phyloP scores from a whole-genome alignment of 495 filamentous ascomycete species.

The Xylaria nigripes region DNA sequence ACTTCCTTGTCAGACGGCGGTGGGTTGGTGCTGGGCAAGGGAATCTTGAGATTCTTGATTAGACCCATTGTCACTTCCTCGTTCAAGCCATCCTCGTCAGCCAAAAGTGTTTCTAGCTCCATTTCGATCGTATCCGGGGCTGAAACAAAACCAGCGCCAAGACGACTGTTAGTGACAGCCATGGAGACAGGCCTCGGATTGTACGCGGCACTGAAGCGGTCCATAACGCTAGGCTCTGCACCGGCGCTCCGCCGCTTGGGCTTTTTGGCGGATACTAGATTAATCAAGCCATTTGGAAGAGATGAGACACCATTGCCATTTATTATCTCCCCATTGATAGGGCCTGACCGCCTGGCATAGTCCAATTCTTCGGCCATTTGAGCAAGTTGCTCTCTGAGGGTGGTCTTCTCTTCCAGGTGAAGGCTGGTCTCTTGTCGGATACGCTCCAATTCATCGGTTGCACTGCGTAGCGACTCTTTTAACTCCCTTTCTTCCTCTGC shows the following conservation, averaged over 20 bases:
- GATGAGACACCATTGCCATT: constrained; percentile 54
- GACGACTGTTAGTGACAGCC: constrained; percentile 60
- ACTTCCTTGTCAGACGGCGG: constrained; percentile 96
- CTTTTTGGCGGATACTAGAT: constrained; percentile 94
- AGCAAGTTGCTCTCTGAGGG: constrained; percentile 73
- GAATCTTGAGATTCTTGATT: constrained; percentile 93
- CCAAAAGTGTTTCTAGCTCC: constrained; percentile 86
- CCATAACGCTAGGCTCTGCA: constrained; percentile 70
- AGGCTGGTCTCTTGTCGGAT: constrained; percentile 59
- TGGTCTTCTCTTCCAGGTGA: constrained; percentile 74
- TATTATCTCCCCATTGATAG: constrained; percentile 58
- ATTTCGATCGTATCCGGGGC: constrained; percentile 80
- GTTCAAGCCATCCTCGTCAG: constrained; percentile 90
- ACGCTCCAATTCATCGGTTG: constrained; percentile 68
- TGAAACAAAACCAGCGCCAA: constrained; percentile 61
- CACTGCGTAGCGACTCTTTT: constrained; percentile 65
- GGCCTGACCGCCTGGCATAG: constrained; percentile 59
- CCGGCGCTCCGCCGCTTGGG: constrained; percentile 92
- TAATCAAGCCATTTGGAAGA: constrained; percentile 75
- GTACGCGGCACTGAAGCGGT: constrained; percentile 83
- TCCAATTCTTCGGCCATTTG: constrained; percentile 93
- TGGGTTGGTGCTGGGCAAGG: constrained; percentile 70
- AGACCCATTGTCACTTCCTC: constrained; percentile 94
- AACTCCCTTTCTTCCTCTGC: constrained; percentile 84
- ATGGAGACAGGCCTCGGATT: constrained; percentile 94